phyloP scores from a whole-genome alignment of 805 yeast genomes.

The Brettanomyces anomalus region DNA sequence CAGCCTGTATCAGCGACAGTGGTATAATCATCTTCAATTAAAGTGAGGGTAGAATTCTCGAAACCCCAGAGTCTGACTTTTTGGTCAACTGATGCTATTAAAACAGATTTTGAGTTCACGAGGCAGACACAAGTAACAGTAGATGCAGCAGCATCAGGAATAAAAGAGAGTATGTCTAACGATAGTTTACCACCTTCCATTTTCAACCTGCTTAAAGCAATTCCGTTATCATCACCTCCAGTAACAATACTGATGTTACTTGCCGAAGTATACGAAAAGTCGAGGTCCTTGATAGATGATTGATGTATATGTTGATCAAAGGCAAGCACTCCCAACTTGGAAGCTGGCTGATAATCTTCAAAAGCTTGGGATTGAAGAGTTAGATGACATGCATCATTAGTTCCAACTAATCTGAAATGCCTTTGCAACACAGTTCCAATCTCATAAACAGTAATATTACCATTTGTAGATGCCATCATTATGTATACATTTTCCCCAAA shows the following conservation, averaged over 20 bases:
- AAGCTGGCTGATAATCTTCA: background rate
- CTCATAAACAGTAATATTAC: slow-evolving; percentile 58
- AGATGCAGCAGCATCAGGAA: slow-evolving; percentile 68
- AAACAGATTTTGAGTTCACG: slow-evolving; percentile 20
- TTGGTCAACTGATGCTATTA: slow-evolving; percentile 82
- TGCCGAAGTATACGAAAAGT: slow-evolving; percentile 10
- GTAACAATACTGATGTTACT: slow-evolving; percentile 36
- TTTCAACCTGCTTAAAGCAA: slow-evolving; percentile 14
- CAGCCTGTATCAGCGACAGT: slow-evolving; percentile 91
- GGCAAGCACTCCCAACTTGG: slow-evolving; percentile 17
- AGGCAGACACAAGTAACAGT: slow-evolving; percentile 63
- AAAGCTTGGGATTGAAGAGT: no score
- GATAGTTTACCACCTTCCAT: background rate
- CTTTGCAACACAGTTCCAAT: slow-evolving; percentile 22
- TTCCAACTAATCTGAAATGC: slow-evolving; percentile 6
- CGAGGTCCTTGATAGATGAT: slow-evolving; percentile 70
- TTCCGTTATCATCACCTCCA: slow-evolving; percentile 92
- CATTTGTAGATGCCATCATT: slow-evolving; percentile 74
- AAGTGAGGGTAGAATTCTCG: slow-evolving; percentile 20
- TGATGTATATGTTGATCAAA: slow-evolving; percentile 60
- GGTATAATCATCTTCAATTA: slow-evolving; percentile 45
- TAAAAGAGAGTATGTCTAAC: slow-evolving; percentile 25
- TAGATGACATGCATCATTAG: background rate
- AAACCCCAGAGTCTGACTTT: slow-evolving; percentile 55
- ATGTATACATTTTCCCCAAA: slow-evolving; percentile 26